phyloP scores from a whole-genome alignment of 1,139 yeast species.

The Meyerozyma athensensis region DNA sequence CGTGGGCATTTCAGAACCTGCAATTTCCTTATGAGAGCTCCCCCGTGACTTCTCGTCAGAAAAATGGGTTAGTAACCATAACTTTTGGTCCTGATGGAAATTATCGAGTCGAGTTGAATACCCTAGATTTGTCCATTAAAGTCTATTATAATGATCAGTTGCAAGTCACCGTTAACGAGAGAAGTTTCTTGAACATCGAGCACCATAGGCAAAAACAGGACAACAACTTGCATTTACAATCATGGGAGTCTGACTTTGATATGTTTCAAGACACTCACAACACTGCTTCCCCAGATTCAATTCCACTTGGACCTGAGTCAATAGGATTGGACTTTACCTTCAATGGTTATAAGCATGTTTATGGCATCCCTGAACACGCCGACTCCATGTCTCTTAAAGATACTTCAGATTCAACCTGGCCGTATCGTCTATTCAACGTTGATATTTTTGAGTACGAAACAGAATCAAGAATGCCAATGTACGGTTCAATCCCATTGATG shows the following conservation, averaged over 20 bases:
- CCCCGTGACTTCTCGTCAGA: conserved; percentile 6
- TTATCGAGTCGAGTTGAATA: conserved; percentile 36
- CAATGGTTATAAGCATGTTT: conserved; percentile 56
- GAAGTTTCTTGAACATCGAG: conserved; percentile 69
- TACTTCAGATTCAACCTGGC: conserved; percentile 50
- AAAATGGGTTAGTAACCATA: conserved; percentile 22
- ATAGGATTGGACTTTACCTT: conserved; percentile 75
- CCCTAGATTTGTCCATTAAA: conserved; percentile 50
- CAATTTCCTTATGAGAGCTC: conserved; percentile 9
- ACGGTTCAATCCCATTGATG: conserved; percentile 89
- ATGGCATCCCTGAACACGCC: conserved; percentile 96
- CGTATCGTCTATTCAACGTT: conserved; percentile 85
- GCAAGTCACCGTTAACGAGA: conserved; percentile 61
- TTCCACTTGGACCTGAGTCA: conserved; percentile 88
- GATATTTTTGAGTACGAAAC: conserved; percentile 92
- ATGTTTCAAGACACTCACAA: conserved; percentile 57
- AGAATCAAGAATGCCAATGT: conserved; percentile 82
- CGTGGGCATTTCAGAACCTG: conserved; percentile 50
- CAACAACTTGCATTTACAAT: conserved; percentile 36
- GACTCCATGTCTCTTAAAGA: conserved; percentile 70
- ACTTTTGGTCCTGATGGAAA: conserved; percentile 37
- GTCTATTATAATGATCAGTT: conserved; percentile 40
- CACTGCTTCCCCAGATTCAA: conserved; percentile 54
- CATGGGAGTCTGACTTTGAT: conserved; percentile 55
- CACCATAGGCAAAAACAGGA: conserved; percentile 53